Conservation (phyloP, 768 basidiomycete genomes). For the Boletellus ananas region DNA sequence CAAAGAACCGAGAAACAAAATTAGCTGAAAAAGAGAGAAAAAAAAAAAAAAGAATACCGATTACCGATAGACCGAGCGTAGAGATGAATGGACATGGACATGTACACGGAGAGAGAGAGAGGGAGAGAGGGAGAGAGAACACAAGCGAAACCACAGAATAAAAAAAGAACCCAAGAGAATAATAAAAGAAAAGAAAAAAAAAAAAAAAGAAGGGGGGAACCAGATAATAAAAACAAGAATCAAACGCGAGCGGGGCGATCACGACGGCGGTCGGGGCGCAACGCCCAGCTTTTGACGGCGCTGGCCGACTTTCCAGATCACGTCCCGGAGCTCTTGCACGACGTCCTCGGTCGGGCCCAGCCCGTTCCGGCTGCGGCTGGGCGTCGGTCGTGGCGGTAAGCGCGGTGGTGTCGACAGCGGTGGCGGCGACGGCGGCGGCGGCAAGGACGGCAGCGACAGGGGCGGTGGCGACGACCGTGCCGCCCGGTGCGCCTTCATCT, state of each 20-base stretch:
- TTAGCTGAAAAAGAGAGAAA: too few species aligned
- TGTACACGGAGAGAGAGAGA: too few species aligned
- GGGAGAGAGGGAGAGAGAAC: too few species aligned
- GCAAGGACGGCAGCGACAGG: too few species aligned
- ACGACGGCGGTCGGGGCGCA: neutral
- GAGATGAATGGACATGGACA: too few species aligned
- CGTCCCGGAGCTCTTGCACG: slow-evolving; percentile 80
- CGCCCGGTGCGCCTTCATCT: slow-evolving; percentile 39
- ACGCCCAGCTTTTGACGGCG: slow-evolving; percentile 29
- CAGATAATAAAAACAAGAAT: neutral
- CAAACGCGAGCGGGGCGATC: too few species aligned
- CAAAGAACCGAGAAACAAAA: too few species aligned
- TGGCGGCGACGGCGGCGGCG: neutral
- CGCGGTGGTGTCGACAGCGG: neutral
- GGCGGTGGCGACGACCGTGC: neutral
- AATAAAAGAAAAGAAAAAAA: too few species aligned
- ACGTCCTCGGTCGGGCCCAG: slow-evolving; percentile 79
- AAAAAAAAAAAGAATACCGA: neutral
- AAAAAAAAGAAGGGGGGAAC: too few species aligned
- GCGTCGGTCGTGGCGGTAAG: too few species aligned
- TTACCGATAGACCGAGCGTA: neutral
- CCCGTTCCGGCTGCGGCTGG: slow-evolving; percentile 31
- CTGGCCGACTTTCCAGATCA: slow-evolving; percentile 84
- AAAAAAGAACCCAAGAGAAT: too few species aligned
- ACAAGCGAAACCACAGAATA: too few species aligned